Percentiles rank a stretch among this genome's conserved stretches.
These are phyloP conservation scores for Wickerhamiella brachini DNA, from an alignment of 805 yeast species.

Conservation along the genomic window DNA sequence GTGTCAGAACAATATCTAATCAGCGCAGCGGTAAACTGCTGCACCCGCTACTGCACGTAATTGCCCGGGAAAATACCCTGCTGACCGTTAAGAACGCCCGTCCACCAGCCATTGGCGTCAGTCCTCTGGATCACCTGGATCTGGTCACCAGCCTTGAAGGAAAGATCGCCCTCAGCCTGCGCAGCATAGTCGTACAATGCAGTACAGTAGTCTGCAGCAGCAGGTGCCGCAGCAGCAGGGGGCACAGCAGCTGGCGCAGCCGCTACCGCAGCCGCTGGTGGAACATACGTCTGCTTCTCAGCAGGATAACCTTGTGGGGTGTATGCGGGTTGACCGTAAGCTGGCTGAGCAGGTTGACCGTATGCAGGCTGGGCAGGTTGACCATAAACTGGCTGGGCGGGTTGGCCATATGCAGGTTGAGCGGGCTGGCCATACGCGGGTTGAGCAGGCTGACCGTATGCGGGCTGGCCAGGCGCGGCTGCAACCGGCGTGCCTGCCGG, in stretches of 20 bases:
- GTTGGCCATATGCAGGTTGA: constrained; percentile 22
- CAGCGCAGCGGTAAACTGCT: too few species aligned
- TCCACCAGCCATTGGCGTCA: constrained; percentile 97
- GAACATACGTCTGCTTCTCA: constrained; percentile 18
- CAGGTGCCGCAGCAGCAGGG: constrained; percentile 22
- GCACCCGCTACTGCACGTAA: constrained; percentile 68
- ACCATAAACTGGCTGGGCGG: constrained; percentile 18
- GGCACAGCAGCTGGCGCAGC: constrained; percentile 22
- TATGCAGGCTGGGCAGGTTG: constrained; percentile 15
- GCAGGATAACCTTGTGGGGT: constrained; percentile 17
- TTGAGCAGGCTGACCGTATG: constrained; percentile 14
- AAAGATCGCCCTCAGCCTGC: constrained; percentile 83
- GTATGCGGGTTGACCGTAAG: constrained; percentile 17
- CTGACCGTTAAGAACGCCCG: constrained; percentile 71
- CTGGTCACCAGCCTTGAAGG: constrained; percentile 76
- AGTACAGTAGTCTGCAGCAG: constrained; percentile 40
- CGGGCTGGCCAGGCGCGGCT: constrained; percentile 8
- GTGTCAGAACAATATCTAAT: too few species aligned
- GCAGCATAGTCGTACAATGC: constrained; percentile 87
- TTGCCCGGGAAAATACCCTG: constrained; percentile 95
- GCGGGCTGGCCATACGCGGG: constrained; percentile 16
- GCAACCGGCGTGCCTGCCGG: background rate
- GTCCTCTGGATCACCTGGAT: constrained; percentile 76
- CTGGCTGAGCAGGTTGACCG: constrained; percentile 14
- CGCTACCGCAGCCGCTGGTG: constrained; percentile 25